Percentiles rank a stretch among this genome's conserved stretches.
These are phyloP conservation scores for Imleria badia DNA, from an alignment of 768 basidiomycete species.

Conservation along the genomic window DNA sequence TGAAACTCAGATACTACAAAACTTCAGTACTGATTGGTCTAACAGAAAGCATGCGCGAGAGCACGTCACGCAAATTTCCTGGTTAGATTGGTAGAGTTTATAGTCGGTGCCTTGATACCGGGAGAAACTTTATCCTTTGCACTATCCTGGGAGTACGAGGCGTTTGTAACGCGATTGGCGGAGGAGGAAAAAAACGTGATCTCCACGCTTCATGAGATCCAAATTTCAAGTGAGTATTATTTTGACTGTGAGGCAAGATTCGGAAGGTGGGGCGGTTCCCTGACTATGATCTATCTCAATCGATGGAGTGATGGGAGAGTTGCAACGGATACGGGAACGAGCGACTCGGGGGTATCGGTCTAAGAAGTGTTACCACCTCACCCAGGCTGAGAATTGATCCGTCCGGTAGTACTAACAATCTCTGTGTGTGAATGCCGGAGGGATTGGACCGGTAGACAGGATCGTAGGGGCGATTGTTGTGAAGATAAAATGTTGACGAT, in stretches of 20 bases:
- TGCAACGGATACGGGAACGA: background rate
- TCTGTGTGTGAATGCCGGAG: constrained; percentile 9
- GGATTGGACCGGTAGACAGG: background rate
- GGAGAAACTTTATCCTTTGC: background rate
- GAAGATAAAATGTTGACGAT: constrained; percentile 1
- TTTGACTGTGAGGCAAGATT: background rate
- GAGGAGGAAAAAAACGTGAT: background rate
- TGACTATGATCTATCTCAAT: background rate
- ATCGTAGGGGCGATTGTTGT: background rate
- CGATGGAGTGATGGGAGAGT: background rate
- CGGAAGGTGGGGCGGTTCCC: background rate
- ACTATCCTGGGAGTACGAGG: constrained; percentile 3
- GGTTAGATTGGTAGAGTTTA: constrained; percentile 9
- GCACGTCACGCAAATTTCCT: constrained; percentile 8
- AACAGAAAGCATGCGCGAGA: constrained; percentile 3
- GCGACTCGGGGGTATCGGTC: background rate
- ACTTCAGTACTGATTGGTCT: constrained; percentile 2
- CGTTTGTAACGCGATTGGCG: background rate
- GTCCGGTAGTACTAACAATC: background rate
- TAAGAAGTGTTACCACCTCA: background rate
- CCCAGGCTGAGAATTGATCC: background rate
- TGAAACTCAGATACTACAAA: background rate
- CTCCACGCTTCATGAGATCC: constrained; percentile 1
- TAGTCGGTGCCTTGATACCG: constrained; percentile 3
- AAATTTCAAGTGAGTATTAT: background rate